A percentile compares a stretch with the other conserved stretches of the same genome.
phyloP scores from a whole-genome alignment of 2,329 filamentous ascomycete species.

The Rhinocladiella mackenziei region DNA sequence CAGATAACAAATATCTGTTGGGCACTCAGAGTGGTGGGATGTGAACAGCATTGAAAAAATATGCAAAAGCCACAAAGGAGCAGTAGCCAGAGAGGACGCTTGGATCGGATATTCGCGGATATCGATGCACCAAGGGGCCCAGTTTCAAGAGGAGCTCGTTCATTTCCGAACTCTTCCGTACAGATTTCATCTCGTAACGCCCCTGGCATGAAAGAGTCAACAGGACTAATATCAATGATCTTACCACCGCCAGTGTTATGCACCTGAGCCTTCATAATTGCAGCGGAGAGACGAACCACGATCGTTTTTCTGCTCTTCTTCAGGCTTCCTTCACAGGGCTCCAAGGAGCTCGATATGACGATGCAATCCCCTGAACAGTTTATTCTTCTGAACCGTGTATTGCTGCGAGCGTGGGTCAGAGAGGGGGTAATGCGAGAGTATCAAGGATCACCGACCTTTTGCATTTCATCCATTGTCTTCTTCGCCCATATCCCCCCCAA shows the following conservation, averaged over 20 bases:
- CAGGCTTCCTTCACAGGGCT: slow-evolving; percentile 9
- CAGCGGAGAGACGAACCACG: too few relatives aligned
- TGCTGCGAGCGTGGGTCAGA: slow-evolving; percentile 14
- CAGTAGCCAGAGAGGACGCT: too few relatives aligned
- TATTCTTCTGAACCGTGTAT: slow-evolving; percentile 18
- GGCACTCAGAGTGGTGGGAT: too few relatives aligned
- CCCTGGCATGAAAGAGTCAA: too few relatives aligned
- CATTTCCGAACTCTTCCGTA: neutral
- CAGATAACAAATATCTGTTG: slow-evolving; percentile 12
- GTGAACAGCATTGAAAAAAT: too few relatives aligned
- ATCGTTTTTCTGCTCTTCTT: neutral
- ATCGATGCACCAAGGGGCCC: too few relatives aligned
- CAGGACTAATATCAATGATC: too few relatives aligned
- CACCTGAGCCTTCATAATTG: too few relatives aligned
- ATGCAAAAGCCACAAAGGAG: too few relatives aligned
- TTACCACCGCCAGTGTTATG: too few relatives aligned
- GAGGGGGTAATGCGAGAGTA: neutral
- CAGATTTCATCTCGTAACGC: neutral
- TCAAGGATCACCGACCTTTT: slow-evolving; percentile 14
- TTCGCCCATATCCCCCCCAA: slow-evolving; percentile 13
- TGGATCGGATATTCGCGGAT: neutral
- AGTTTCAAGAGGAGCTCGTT: too few relatives aligned
- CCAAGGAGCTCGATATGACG: slow-evolving; percentile 18
- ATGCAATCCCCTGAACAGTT: slow-evolving; percentile 17
- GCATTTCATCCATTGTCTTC: slow-evolving; percentile 14